Evolutionary conservation across 1,139 yeast genomes (phyloP).

Genomic region (Saccharomycopsis crataegensis): DNA sequence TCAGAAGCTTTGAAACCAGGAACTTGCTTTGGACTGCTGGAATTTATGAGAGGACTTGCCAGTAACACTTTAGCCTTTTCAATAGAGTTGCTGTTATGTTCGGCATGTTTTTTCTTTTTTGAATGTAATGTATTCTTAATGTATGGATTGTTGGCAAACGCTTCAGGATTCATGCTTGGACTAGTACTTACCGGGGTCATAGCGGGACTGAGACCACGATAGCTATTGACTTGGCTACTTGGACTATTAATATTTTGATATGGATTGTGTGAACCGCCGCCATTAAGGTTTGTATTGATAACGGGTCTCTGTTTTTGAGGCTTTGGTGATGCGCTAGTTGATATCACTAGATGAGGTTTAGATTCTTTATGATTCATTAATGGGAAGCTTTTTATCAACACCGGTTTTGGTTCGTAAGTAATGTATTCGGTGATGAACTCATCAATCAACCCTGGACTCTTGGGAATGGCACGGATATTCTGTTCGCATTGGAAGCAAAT

Average conservation of each 20-base stretch:
- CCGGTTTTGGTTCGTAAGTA: slow-evolving; percentile 15
- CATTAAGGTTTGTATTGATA: slow-evolving; percentile 4
- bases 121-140: slow-evolving; percentile 13
- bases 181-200: not conserved
- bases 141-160: slow-evolving; percentile 14
- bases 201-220: not conserved
- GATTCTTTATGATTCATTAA: not conserved
- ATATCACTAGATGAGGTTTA: no score
- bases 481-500: slow-evolving; percentile 17
- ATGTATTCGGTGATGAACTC: slow-evolving; percentile 13
- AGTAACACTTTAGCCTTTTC: no score
- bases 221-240: slow-evolving; percentile 1
- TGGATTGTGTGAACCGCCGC: slow-evolving; percentile 13
- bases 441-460: slow-evolving; percentile 6
- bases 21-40: no score
- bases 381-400: not conserved
- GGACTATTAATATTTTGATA: slow-evolving; percentile 19
- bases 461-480: slow-evolving; percentile 12
- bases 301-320: slow-evolving; percentile 1
- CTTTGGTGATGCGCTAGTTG: no score
- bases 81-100: no score
- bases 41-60: no score
- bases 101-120: not conserved
- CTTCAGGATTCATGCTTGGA: not conserved
- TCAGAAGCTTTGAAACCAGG: no score